These are phyloP conservation scores for Spizellomyces sp. DNA, from an alignment of 192 early-diverging fungal species.

Conservation along the genomic window DNA sequence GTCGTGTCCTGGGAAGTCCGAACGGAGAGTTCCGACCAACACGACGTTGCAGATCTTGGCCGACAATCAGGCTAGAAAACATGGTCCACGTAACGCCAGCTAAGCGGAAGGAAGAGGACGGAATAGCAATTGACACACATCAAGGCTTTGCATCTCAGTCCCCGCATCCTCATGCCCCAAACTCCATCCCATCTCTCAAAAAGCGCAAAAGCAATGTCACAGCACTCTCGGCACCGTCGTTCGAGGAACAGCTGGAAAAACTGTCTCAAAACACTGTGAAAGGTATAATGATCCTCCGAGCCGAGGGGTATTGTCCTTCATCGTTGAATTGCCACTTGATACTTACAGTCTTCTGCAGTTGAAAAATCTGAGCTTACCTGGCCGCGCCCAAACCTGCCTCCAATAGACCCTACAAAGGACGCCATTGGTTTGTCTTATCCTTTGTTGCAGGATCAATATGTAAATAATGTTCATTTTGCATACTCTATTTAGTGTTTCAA, in stretches of 20 bases:
- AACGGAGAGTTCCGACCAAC: no score
- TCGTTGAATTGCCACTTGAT: background rate
- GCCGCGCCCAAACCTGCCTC: conserved; percentile 12
- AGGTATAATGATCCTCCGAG: background rate
- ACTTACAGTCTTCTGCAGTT: conserved; percentile 4
- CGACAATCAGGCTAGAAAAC: no score
- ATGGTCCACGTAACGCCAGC: conserved; percentile 30
- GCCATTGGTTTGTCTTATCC: conserved; percentile 27
- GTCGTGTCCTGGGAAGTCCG: no score
- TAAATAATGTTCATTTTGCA: background rate
- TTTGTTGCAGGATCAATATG: background rate
- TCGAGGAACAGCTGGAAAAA: conserved; percentile 29
- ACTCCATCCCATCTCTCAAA: background rate
- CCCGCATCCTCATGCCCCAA: background rate
- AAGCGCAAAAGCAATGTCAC: conserved; percentile 22
- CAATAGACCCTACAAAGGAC: conserved; percentile 10
- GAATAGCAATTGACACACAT: background rate
- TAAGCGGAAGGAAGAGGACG: conserved; percentile 17
- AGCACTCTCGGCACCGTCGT: conserved; percentile 19
- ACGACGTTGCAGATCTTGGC: no score
- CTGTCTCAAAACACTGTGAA: conserved; percentile 19
- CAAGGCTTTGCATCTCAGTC: background rate
- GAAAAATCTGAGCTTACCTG: conserved; percentile 18
- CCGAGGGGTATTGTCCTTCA: background rate
- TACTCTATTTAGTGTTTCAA: conserved; percentile 75